phyloP scores from a whole-genome alignment of 1,284 basidiomycete species.

The Rhodotorula sp. region DNA sequence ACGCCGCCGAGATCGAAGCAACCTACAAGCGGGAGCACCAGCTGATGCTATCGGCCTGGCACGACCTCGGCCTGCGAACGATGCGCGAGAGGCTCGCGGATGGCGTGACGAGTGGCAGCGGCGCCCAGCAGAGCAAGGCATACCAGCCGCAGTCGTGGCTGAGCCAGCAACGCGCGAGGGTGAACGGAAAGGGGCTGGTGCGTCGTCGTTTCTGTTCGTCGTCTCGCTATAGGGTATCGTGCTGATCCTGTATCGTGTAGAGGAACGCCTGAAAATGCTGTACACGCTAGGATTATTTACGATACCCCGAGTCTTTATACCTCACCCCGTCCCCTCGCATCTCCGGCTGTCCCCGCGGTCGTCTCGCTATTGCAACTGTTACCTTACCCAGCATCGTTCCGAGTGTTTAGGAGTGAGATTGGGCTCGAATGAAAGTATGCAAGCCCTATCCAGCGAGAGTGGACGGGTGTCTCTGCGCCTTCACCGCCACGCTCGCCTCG shows the following conservation, averaged over 20 bases:
- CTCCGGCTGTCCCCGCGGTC: background rate
- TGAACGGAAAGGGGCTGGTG: constrained; percentile 27
- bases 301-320: background rate
- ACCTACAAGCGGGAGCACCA: constrained; percentile 74
- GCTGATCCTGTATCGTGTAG: background rate
- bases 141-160: constrained; percentile 61
- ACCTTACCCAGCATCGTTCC: background rate
- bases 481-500: background rate
- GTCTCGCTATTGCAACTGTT: background rate
- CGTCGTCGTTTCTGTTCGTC: background rate
- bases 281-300: background rate
- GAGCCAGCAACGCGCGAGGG: constrained; percentile 60
- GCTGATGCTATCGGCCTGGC: constrained; percentile 74
- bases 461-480: background rate
- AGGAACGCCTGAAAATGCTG: background rate
- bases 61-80: constrained; percentile 66
- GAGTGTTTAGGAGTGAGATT: background rate
- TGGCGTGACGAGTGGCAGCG: constrained; percentile 26
- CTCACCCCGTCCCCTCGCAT: background rate
- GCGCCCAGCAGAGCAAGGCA: constrained; percentile 12
- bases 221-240: background rate
- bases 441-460: background rate
- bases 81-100: constrained; percentile 59
- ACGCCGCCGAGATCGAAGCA: constrained; percentile 59
- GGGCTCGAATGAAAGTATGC: too few species aligned